Base-by-base conservation (phyloP, 2,329 filamentous ascomycete genomes). In the Anisogramma anomala region DNA sequence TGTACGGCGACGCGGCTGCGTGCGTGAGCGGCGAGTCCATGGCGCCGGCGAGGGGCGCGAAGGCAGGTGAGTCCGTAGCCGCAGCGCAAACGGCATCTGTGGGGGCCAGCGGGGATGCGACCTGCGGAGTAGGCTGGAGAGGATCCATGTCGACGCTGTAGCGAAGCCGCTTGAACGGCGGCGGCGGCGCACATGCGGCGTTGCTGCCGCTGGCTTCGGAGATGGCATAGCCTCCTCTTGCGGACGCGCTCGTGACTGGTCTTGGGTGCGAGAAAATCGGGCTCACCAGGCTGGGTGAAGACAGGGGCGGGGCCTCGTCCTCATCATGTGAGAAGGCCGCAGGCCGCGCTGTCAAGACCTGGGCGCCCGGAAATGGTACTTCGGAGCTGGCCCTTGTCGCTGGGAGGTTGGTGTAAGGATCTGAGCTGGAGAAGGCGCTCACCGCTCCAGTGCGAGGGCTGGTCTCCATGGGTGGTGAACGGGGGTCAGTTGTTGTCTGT, bases 11-110 rank as follows among this genome's bases (percentile, higher is more conserved):
- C 3, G 63, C 61, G 6, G 63, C 60, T 2, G 58, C 59, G 13
- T 65, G 62, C 3, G 60, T 70, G 43, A 59, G 53, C 19, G 59
- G 67, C 25, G 55, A n/a, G n/a, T n/a, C n/a, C n/a, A n/a, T n/a
- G n/a, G n/a, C n/a, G n/a, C n/a, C n/a, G n/a, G n/a, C n/a, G n/a
- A n/a, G n/a, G n/a, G n/a, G n/a, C n/a, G n/a, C n/a, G n/a, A n/a
- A n/a, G n/a, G n/a, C n/a, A n/a, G n/a, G n/a, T n/a, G n/a, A n/a
- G n/a, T n/a, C n/a, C n/a, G n/a, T n/a, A n/a, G n/a, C n/a, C n/a
- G n/a, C n/a, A n/a, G n/a, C n/a, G n/a, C n/a, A 43, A 15, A 25
- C 27, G 20, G 37, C 33, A 14, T 41, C 41, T 14, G 22, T 41
- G 3, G n/a, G 11, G 3, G 38, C 28, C n/a, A 34, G 19, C 19